Evolutionary conservation across 1,139 yeast species (phyloP).

Genomic region (Debaryomyces psychrophilus): DNA sequence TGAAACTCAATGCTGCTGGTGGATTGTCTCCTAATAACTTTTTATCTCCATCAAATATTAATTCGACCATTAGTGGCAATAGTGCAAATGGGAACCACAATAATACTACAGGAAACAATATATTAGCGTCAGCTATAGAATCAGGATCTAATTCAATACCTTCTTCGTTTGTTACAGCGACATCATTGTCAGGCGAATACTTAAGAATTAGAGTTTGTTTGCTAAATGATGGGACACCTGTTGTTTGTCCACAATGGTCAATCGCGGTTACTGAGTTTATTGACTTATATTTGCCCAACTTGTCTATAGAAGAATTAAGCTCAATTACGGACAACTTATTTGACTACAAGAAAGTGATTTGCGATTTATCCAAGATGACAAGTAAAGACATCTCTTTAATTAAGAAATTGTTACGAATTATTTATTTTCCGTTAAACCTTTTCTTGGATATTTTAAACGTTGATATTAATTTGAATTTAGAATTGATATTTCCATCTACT

Average conservation of each 20-base stretch:
- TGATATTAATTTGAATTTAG: conserved; percentile 71
- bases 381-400: conserved; percentile 39
- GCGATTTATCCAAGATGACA: conserved; percentile 44
- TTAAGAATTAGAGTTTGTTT: conserved; percentile 69
- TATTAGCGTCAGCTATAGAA: conserved; percentile 23
- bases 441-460: conserved; percentile 58
- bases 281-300: conserved; percentile 54
- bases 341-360: conserved; percentile 47
- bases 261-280: conserved; percentile 59
- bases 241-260: conserved; percentile 75
- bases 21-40: conserved; percentile 48
- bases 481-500: conserved; percentile 79
- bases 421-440: conserved; percentile 64
- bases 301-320: conserved; percentile 45
- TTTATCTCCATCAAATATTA: conserved; percentile 33
- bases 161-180: conserved; percentile 84
- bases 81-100: conserved; percentile 8
- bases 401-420: conserved; percentile 44
- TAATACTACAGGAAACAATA: conserved; percentile 15
- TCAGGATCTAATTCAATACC: conserved; percentile 27
- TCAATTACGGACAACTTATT: conserved; percentile 47
- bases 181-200: conserved; percentile 84
- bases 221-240: conserved; percentile 82
- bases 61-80: conserved; percentile 16
- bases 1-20: conserved; percentile 42